phyloP scores from a whole-genome alignment of 192 early-diverging fungal species.

The Mortierella alpina region DNA sequence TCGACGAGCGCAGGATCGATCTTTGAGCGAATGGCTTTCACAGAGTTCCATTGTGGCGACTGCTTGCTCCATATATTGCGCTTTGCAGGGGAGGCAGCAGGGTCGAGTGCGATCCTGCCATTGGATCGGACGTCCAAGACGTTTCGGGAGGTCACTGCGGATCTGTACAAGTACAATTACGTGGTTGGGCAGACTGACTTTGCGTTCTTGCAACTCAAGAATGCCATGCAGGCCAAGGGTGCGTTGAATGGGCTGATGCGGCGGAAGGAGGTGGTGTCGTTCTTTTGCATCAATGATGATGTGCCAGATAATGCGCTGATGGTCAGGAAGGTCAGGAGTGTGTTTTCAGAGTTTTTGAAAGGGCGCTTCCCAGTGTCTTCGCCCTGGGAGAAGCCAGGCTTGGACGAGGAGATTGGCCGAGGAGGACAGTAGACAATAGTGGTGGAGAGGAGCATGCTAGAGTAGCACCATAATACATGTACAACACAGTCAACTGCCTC shows the following conservation, averaged over 20 bases:
- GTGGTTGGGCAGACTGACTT: slow-evolving; percentile 17
- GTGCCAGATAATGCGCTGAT: slow-evolving; percentile 24
- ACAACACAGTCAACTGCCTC: no score
- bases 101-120: slow-evolving; percentile 13
- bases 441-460: neutral
- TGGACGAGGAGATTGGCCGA: neutral
- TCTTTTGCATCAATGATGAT: slow-evolving; percentile 50
- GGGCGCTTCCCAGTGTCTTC: slow-evolving; percentile 15
- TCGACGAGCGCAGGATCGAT: slow-evolving; percentile 7
- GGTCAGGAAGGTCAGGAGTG: neutral
- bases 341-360: slow-evolving; percentile 19
- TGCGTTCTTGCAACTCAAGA: slow-evolving; percentile 24
- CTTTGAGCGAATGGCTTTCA: slow-evolving; percentile 45
- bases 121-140: slow-evolving; percentile 3
- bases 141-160: slow-evolving; percentile 2
- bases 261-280: neutral
- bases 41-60: slow-evolving; percentile 51
- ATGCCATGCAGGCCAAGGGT: neutral
- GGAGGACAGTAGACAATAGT: neutral
- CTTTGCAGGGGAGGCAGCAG: neutral
- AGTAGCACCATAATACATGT: no score
- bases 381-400: slow-evolving; percentile 24
- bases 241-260: slow-evolving; percentile 4
- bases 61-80: slow-evolving; percentile 43
- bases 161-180: slow-evolving; percentile 46